Evolutionary conservation across 495 filamentous ascomycete species (phyloP), one percentile per base, ranked within the genome.

Genomic region (Xylaria telfairii): DNA sequence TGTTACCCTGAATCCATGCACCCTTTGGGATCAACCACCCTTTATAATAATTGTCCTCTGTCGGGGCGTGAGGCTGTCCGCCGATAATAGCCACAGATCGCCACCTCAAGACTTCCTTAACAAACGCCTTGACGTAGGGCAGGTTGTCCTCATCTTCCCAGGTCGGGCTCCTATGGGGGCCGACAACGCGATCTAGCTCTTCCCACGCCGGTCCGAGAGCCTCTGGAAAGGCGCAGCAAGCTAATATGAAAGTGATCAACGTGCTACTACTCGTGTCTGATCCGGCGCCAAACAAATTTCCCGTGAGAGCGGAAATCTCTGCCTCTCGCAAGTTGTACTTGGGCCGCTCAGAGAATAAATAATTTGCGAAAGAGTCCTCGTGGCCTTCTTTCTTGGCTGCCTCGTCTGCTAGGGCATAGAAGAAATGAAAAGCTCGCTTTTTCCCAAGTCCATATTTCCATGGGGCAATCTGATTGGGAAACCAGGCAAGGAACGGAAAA

Each of bases 41-140:
- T 28, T 85, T 84, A 73, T 90, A 92, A 7, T 78, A 77, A 69
- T 91, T 88, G 57, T 89, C 87, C 57, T 87, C 82, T 0, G 87
- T 90, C 4, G 84, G 86, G 3, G 87, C 85, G 74, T 92, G 88
- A 19, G 89, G 89, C 69, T 88, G 88, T 1, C 87, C 87, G 63
- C 89, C 90, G 60, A 90, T 84, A 60, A 85, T 89, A 15, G 88
- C 87, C 8, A 91, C 87, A 12, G 89, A 89, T 2, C 88, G 76
- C 89, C 89, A 92, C 21, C 90, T 81, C 5, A 92, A 80, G 7
- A 88, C 87, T 72, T 92, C 90, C 69, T 89, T 91, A 26, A 89
- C 85, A 10, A 90, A 84, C 0, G 87, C 87, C 64, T 81, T 83
- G 68, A 88, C 77, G 72, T 91, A 92, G 1, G 90, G 89, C 8